These are phyloP conservation scores for Arabidopsis thaliana DNA, from an alignment of 345 rosid species.

Conservation along the genomic window TAIR10.1 NC_003076.8:2936501-2937000, in stretches of 20 bases:
- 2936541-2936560: not conserved
- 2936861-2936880: not conserved
- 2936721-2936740: conserved; percentile 24
- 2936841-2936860: conserved; percentile 21
- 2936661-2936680: not conserved
- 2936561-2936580: not conserved
- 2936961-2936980: no score
- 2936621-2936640: not conserved
- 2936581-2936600: not conserved
- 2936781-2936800: not conserved
- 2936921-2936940: no score
- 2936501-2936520: no score
- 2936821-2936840: conserved; percentile 29
- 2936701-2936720: conserved; percentile 2
- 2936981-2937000: no score
- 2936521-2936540: not conserved
- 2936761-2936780: not conserved
- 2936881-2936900: not conserved
- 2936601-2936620: not conserved
- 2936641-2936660: not conserved
- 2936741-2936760: conserved; percentile 21
- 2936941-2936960: no score
- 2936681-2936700: not conserved
- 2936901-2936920: not conserved
- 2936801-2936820: conserved; percentile 11